phyloP scores from a whole-genome alignment of 805 yeast species.

The Schwanniomyces polymorphus region DNA sequence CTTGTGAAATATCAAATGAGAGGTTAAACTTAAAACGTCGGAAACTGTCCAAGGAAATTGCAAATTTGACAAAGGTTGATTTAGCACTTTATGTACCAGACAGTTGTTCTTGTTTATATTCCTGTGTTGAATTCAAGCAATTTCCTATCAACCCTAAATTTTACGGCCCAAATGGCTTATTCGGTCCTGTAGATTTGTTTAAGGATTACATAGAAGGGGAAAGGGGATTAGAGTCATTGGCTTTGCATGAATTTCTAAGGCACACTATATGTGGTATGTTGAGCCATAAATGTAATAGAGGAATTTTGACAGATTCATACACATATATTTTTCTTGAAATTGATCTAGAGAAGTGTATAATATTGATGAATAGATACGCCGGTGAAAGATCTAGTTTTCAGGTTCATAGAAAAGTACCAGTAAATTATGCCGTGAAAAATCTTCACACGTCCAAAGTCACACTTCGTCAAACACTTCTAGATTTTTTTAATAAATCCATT shows the following conservation, averaged over 20 bases:
- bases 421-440: neutral
- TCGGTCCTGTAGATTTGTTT: neutral
- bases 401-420: neutral
- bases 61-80: no score
- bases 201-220: neutral
- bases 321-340: neutral
- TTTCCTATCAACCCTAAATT: neutral
- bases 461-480: no score
- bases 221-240: neutral
- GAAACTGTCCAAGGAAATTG: neutral
- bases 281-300: neutral
- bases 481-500: no score
- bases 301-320: no score
- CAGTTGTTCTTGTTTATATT: no score
- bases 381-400: no score
- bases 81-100: neutral
- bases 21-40: no score
- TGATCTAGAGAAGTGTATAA: neutral
- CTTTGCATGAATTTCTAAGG: neutral
- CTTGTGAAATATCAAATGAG: no score
- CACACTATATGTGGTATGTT: neutral
- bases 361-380: neutral
- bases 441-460: no score
- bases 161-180: neutral
- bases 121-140: neutral